Evolutionary conservation across 1,284 basidiomycete species (phyloP).

Genomic region (Apiotrichum akiyoshidainum): DNA sequence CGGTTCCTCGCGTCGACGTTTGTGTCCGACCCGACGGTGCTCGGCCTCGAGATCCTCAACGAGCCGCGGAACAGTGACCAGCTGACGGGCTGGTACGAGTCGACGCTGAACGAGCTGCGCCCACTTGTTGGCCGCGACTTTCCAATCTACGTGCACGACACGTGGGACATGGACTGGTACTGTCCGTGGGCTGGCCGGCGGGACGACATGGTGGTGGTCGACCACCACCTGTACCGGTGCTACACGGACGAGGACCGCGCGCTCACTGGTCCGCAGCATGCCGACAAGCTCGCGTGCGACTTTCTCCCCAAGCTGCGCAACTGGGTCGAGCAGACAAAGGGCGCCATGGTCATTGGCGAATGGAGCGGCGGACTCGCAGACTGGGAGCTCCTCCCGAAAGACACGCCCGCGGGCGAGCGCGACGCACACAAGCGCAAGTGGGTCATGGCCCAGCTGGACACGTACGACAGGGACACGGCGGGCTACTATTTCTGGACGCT

Average conservation of each 20-base stretch:
- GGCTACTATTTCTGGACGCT: constrained; percentile 89
- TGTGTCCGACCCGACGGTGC: constrained; percentile 60
- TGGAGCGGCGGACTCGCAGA: constrained; percentile 78
- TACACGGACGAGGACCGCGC: constrained; percentile 56
- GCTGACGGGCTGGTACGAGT: constrained; percentile 65
- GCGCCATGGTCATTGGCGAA: constrained; percentile 73
- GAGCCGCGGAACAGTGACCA: constrained; percentile 64
- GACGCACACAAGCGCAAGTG: constrained; percentile 58
- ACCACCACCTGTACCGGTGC: constrained; percentile 84
- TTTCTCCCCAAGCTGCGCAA: constrained; percentile 24
- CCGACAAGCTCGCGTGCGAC: constrained; percentile 39
- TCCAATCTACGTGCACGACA: constrained; percentile 72
- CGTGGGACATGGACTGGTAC: constrained; percentile 71
- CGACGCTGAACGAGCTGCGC: constrained; percentile 61
- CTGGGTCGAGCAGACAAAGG: constrained; percentile 47
- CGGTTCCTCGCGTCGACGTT: constrained; percentile 53
- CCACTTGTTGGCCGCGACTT: constrained; percentile 56
- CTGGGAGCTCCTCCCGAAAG: constrained; percentile 56
- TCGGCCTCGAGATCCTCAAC: constrained; percentile 80
- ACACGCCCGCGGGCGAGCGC: constrained; percentile 53
- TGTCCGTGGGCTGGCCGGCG: constrained; percentile 56
- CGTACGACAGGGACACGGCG: constrained; percentile 65
- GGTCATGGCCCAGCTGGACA: constrained; percentile 63
- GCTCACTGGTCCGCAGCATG: constrained; percentile 61
- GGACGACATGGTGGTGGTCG: constrained; percentile 61